Conservation (phyloP, 805 yeast species). For the Torulaspora delbrueckii region DNA sequence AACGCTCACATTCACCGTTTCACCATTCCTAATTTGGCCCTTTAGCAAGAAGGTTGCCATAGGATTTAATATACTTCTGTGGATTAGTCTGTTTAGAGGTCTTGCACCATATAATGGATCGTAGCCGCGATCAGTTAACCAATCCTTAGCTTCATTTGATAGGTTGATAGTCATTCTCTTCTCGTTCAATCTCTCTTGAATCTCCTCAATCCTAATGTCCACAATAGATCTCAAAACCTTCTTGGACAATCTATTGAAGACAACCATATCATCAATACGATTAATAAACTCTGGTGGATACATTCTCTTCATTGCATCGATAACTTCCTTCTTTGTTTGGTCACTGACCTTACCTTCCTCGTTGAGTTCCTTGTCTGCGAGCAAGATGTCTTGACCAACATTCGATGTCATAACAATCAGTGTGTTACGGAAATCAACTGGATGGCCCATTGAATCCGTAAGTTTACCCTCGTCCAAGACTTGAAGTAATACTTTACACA, state of each 20-base stretch:
- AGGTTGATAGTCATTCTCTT: slow-evolving; percentile 65
- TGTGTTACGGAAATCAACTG: slow-evolving; percentile 90
- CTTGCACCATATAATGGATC: slow-evolving; percentile 93
- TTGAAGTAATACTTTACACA: slow-evolving; percentile 84
- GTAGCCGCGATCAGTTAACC: slow-evolving; percentile 83
- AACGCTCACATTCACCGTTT: slow-evolving; percentile 49
- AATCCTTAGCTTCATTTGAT: slow-evolving; percentile 59
- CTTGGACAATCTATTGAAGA: slow-evolving; percentile 85
- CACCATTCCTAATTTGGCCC: slow-evolving; percentile 66
- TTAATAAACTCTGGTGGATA: slow-evolving; percentile 96
- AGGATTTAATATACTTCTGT: slow-evolving; percentile 79
- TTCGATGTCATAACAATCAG: slow-evolving; percentile 95
- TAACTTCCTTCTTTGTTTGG: slow-evolving; percentile 51
- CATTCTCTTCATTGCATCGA: slow-evolving; percentile 59
- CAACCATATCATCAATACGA: slow-evolving; percentile 88
- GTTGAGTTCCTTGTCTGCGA: slow-evolving; percentile 52
- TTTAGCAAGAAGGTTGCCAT: slow-evolving; percentile 74
- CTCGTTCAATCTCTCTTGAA: slow-evolving; percentile 70
- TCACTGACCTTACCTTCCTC: slow-evolving; percentile 57
- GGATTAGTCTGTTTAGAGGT: slow-evolving; percentile 87
- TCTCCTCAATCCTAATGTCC: slow-evolving; percentile 76
- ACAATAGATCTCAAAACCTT: slow-evolving; percentile 71
- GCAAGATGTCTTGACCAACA: slow-evolving; percentile 86
- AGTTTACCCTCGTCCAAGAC: slow-evolving; percentile 92
- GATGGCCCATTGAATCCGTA: slow-evolving; percentile 93